Base-by-base conservation (phyloP, 371 early-diverging fungal species). In the Saksenaea oblongispora region DNA sequence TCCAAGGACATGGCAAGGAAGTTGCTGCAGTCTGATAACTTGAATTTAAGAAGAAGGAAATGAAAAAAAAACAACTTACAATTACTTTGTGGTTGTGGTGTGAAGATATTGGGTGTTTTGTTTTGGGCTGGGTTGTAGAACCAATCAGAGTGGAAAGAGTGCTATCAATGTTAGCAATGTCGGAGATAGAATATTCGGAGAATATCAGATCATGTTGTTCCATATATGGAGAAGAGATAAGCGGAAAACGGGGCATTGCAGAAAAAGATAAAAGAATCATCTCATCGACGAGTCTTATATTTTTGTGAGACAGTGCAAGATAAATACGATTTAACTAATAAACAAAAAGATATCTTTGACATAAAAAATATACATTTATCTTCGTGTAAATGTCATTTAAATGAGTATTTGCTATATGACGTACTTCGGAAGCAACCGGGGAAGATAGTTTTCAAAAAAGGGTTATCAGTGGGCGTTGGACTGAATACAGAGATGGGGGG, bases 1-100 rank as follows among this genome's bases (percentile, higher is more conserved):
- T 75, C 73, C 66, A 72, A 59, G 70, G 67, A 60, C 71, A 70
- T 65, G 78, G 67, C 77, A 71, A 64, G 74, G 78, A 78, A 72
- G 78, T 39, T 35, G 67, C 70, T 69, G 61, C 64, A 63, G 67
- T 73, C 73, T 76, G 74, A 76, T 71, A 71, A 64, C 73, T 47
- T 22, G n/a, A 18, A 18, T 56, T 71, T 63, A 11, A 42, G 31
- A 39, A 51, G 55, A 62, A 51, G 27, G 44, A 65, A 70, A 69
- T 41, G 61, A 70, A 59, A 67, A 67, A 62, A 56, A 54, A 41
- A 11, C 14, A 41, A 5, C 11, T 9, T 4, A 0, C 7, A 41
- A 14, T n/a, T 4, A 5, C 5, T 17, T 41, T 41, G 8, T n/a
- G 3, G 14, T 1, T 41, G 41, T 17, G 14, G 41, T 41, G 41